Evolutionary conservation across 306 rosid genomes (phyloP).

Genomic region (Biancaea sappan): DNA sequence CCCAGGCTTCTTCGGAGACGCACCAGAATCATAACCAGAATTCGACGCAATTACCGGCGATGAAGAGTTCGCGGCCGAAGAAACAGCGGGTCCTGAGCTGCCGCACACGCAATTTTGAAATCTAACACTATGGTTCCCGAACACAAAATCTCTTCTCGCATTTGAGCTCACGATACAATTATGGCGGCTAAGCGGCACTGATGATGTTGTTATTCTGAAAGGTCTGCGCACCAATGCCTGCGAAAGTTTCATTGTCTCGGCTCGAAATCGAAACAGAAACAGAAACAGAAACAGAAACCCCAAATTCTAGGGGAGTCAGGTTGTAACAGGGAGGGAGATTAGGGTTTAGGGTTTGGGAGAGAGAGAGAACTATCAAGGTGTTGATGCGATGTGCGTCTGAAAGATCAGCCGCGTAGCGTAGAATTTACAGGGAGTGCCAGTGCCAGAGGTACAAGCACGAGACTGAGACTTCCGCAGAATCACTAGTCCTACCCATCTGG

Average conservation of each 20-base stretch:
- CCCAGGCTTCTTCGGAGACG: conserved; percentile 25
- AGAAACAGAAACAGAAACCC: no score
- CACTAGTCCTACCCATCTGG: not conserved
- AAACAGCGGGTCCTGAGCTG: conserved; percentile 42
- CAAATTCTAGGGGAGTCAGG: not conserved
- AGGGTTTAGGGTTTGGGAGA: not conserved
- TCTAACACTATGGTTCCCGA: conserved; percentile 24
- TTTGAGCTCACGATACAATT: conserved; percentile 27
- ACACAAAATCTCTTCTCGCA: conserved; percentile 35
- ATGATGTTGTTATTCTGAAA: conserved; percentile 21
- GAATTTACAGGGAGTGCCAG: not conserved
- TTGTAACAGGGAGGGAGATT: not conserved
- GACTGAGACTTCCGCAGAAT: not conserved
- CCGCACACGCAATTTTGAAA: conserved; percentile 36
- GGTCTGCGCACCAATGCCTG: conserved; percentile 44
- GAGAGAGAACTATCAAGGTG: not conserved
- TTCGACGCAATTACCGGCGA: conserved; percentile 41
- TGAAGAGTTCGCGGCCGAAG: conserved; percentile 44
- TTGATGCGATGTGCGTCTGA: not conserved
- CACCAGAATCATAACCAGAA: conserved; percentile 32
- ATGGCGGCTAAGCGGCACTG: conserved; percentile 11
- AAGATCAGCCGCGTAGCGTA: not conserved
- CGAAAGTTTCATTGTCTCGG: conserved; percentile 47
- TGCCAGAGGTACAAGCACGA: not conserved
- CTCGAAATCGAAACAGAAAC: not conserved